phyloP scores from a whole-genome alignment of 495 filamentous ascomycete genomes.

The Penicillium bialowiezense region DNA sequence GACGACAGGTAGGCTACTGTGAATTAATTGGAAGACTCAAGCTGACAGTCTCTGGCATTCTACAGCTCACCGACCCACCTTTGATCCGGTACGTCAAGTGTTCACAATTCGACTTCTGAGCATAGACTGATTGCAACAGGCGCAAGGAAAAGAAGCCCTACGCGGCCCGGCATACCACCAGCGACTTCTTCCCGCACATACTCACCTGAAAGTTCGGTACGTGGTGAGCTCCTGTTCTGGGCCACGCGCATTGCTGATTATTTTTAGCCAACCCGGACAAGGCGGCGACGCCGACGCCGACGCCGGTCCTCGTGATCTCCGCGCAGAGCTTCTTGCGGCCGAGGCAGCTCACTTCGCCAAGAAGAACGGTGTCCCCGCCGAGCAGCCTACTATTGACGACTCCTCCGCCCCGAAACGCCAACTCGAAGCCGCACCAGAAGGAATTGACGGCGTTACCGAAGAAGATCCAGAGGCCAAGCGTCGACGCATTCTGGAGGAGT shows the following conservation, averaged over 20 bases:
- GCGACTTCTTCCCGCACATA: slow-evolving; percentile 89
- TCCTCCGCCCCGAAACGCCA: slow-evolving; percentile 60
- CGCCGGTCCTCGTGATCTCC: slow-evolving; percentile 65
- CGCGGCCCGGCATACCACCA: slow-evolving; percentile 96
- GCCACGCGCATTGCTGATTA: slow-evolving; percentile 13
- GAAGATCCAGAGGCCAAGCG: slow-evolving; percentile 80
- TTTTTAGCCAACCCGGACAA: slow-evolving; percentile 72
- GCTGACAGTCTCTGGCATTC: slow-evolving; percentile 21
- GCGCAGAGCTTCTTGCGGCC: slow-evolving; percentile 83
- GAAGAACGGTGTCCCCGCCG: slow-evolving; percentile 59
- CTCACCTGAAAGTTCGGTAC: slow-evolving; percentile 81
- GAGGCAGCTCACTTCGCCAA: slow-evolving; percentile 88
- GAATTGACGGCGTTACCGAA: slow-evolving; percentile 30
- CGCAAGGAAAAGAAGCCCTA: slow-evolving; percentile 90
- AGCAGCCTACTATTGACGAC: slow-evolving; percentile 35
- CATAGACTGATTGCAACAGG: slow-evolving; percentile 46
- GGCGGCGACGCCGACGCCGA: slow-evolving; percentile 75
- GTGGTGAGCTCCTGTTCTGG: neutral
- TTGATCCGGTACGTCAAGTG: slow-evolving; percentile 69
- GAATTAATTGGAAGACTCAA: neutral
- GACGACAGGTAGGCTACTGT: slow-evolving; percentile 57
- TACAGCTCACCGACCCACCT: slow-evolving; percentile 78
- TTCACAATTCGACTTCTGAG: slow-evolving; percentile 16
- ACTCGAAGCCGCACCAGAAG: slow-evolving; percentile 48
- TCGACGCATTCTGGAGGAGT: slow-evolving; percentile 82